These are phyloP conservation scores for Zasmidium citrigriseum DNA, from an alignment of 2,329 filamentous ascomycete genomes.

Conservation along the genomic window DNA sequence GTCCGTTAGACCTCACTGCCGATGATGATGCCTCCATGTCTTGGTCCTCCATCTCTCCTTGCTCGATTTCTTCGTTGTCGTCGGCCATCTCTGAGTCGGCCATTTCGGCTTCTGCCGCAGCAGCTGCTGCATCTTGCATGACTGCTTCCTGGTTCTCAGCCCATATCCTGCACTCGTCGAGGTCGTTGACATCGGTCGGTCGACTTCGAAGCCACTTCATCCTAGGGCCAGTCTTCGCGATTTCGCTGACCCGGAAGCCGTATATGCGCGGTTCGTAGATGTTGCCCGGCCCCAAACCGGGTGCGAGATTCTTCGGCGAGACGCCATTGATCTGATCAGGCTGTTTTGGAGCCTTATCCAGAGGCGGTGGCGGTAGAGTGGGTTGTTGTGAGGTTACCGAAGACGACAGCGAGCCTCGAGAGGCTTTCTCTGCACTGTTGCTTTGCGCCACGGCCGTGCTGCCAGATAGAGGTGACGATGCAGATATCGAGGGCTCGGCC, in stretches of 20 bases:
- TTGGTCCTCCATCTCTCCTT: slow-evolving; percentile 32
- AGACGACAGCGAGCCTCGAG: slow-evolving; percentile 30
- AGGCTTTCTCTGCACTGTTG: slow-evolving; percentile 21
- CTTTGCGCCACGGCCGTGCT: slow-evolving; percentile 6
- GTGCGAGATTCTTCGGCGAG: slow-evolving; percentile 81
- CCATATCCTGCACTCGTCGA: slow-evolving; percentile 68
- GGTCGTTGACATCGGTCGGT: slow-evolving; percentile 74
- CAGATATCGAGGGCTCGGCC: slow-evolving; percentile 12
- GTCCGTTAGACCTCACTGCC: slow-evolving; percentile 5
- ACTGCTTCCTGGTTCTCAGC: slow-evolving; percentile 28
- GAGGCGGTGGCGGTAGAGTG: slow-evolving; percentile 12
- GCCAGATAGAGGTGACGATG: slow-evolving; percentile 17
- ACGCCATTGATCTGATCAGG: slow-evolving; percentile 76
- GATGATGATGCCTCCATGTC: slow-evolving; percentile 29
- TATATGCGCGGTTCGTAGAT: slow-evolving; percentile 97
- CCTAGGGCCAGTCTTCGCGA: slow-evolving; percentile 82
- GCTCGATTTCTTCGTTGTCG: slow-evolving; percentile 28
- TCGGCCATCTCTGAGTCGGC: slow-evolving; percentile 35
- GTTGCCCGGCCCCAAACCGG: slow-evolving; percentile 76
- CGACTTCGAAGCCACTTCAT: slow-evolving; percentile 96
- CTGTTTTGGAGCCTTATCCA: slow-evolving; percentile 41
- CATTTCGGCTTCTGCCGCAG: slow-evolving; percentile 17
- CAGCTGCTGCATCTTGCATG: slow-evolving; percentile 11
- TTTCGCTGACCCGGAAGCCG: slow-evolving; percentile 90
- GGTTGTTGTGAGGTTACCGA: slow-evolving; percentile 35